Conservation (phyloP, 192 early-diverging fungal species). For the Oehlia diaphana region DNA sequence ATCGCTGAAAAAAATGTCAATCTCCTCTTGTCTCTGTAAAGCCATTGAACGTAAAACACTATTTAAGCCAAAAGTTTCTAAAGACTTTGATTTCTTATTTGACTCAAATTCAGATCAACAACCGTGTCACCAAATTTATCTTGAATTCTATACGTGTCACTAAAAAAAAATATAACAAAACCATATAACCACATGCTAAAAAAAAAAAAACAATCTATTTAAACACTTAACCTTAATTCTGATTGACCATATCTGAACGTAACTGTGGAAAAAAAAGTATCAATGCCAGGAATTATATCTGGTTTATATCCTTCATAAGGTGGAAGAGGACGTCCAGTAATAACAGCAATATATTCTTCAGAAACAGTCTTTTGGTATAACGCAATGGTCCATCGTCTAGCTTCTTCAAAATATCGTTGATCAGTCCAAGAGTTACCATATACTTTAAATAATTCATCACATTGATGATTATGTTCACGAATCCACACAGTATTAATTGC, state of each 20-base stretch:
- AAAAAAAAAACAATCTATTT: background rate
- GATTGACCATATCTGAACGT: constrained; percentile 7
- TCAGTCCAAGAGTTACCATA: constrained; percentile 9
- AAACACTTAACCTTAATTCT: constrained; percentile 1
- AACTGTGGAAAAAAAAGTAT: background rate
- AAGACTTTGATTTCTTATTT: background rate
- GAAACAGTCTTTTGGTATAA: background rate
- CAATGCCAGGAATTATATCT: background rate
- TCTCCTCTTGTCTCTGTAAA: constrained; percentile 22
- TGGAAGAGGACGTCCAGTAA: background rate
- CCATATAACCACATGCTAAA: background rate
- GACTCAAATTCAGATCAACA: background rate
- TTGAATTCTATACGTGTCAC: constrained; percentile 19
- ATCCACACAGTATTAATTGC: constrained; percentile 5
- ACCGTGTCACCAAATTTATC: background rate
- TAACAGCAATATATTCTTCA: constrained; percentile 2
- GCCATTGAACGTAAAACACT: constrained; percentile 9
- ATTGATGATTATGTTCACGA: constrained; percentile 9
- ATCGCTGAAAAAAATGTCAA: constrained; percentile 4
- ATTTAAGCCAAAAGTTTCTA: constrained; percentile 12
- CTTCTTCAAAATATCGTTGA: constrained; percentile 14
- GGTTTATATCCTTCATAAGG: background rate
- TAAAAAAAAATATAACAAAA: background rate
- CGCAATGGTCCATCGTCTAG: background rate
- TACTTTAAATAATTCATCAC: background rate